Conservation (phyloP, 495 filamentous ascomycete species). For the Lophiotrema nucula region DNA sequence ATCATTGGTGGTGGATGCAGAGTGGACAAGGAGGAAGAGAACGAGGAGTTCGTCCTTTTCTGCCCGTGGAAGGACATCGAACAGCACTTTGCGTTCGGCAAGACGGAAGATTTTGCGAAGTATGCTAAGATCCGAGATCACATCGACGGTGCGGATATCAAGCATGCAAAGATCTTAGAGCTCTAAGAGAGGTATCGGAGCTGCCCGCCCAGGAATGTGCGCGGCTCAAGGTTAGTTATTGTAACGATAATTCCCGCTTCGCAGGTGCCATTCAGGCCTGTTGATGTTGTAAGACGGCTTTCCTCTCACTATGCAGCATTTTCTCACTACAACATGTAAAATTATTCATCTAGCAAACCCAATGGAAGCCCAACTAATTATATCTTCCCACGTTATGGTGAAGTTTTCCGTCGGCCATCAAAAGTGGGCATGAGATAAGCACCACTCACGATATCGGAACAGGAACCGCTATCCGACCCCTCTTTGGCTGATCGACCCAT, state of each 20-base stretch:
- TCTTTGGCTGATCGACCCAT: neutral
- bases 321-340: no score
- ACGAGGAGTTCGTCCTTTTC: constrained; percentile 55
- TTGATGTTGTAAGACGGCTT: no score
- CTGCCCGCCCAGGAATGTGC: no score
- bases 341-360: no score
- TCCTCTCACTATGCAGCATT: no score
- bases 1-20: constrained; percentile 49
- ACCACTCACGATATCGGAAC: neutral
- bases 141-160: constrained; percentile 45
- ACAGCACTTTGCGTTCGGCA: constrained; percentile 46
- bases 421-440: constrained; percentile 6
- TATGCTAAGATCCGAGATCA: constrained; percentile 40
- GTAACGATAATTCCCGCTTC: no score
- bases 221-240: no score
- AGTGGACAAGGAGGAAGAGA: constrained; percentile 45
- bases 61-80: constrained; percentile 51
- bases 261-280: no score
- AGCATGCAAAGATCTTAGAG: constrained; percentile 39
- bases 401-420: no score
- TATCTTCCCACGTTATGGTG: no score
- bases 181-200: no score
- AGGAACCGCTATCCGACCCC: constrained; percentile 9
- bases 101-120: constrained; percentile 41
- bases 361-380: no score